phyloP scores from a whole-genome alignment of 768 basidiomycete species.

The Auriscalpium orientale region DNA sequence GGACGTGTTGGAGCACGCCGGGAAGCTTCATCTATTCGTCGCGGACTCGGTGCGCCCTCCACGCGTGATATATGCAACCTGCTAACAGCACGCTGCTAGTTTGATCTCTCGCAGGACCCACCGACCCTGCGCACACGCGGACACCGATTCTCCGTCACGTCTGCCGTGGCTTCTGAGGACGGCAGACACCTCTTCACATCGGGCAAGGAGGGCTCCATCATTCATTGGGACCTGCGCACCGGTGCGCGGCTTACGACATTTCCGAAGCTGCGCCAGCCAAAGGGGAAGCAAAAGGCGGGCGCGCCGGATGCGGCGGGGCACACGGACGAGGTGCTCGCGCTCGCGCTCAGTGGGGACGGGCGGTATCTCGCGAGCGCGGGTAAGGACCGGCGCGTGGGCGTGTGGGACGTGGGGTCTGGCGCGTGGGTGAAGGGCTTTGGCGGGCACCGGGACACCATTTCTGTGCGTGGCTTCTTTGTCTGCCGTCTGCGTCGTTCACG shows the following conservation, averaged over 20 bases:
- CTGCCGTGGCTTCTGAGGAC: slow-evolving; percentile 69
- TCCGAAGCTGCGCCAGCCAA: slow-evolving; percentile 45
- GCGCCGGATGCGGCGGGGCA: slow-evolving; percentile 59
- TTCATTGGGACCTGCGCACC: slow-evolving; percentile 71
- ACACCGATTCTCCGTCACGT: slow-evolving; percentile 76
- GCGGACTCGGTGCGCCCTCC: slow-evolving; percentile 53
- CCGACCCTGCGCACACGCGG: slow-evolving; percentile 54
- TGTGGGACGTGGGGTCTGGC: slow-evolving; percentile 77
- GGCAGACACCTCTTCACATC: slow-evolving; percentile 75
- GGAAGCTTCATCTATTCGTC: slow-evolving; percentile 77
- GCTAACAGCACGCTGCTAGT: slow-evolving; percentile 29
- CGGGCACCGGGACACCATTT: slow-evolving; percentile 68
- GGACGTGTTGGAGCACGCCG: slow-evolving; percentile 86
- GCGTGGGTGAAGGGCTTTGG: slow-evolving; percentile 75
- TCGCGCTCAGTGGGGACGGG: slow-evolving; percentile 83
- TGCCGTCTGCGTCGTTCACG: slow-evolving; percentile 33
- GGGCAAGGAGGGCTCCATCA: slow-evolving; percentile 86
- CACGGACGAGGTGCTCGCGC: slow-evolving; percentile 73
- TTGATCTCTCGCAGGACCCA: slow-evolving; percentile 44
- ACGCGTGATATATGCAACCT: neutral
- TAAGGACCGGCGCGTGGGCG: slow-evolving; percentile 69
- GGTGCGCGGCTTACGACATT: slow-evolving; percentile 54
- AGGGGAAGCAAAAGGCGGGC: slow-evolving; percentile 41
- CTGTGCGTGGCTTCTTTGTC: slow-evolving; percentile 40
- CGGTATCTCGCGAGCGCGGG: slow-evolving; percentile 83